phyloP scores from a whole-genome alignment of 2,329 filamentous ascomycete species.

The Hypoxylon rubiginosum region DNA sequence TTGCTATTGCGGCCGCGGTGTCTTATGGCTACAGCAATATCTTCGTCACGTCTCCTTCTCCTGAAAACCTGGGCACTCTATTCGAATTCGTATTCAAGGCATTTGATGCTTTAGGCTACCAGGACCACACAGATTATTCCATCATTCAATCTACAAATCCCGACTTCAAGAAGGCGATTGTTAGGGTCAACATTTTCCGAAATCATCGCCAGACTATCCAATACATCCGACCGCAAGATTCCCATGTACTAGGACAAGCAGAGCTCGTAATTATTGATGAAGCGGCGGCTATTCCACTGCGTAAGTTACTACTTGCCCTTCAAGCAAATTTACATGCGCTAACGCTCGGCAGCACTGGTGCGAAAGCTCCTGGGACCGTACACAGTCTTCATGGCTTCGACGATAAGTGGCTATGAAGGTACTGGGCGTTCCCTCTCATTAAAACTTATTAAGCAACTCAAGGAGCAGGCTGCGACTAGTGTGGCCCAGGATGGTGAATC shows the following conservation, averaged over 20 bases:
- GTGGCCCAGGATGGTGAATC: slow-evolving; percentile 72
- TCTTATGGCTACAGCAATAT: slow-evolving; percentile 99
- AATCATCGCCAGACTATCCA: slow-evolving; percentile 98
- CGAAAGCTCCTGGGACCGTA: slow-evolving; percentile 96
- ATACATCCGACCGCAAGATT: slow-evolving; percentile 96
- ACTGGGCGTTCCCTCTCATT: slow-evolving; percentile 94
- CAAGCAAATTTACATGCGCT: not conserved
- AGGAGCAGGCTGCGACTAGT: slow-evolving; percentile 73
- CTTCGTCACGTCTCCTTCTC: slow-evolving; percentile 97
- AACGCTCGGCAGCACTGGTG: slow-evolving; percentile 70
- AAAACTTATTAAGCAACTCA: slow-evolving; percentile 96
- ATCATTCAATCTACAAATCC: slow-evolving; percentile 99
- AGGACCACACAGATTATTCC: slow-evolving; percentile 96
- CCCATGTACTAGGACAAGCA: slow-evolving; percentile 93
- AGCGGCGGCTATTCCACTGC: slow-evolving; percentile 94
- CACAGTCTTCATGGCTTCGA: slow-evolving; percentile 98
- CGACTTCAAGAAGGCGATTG: slow-evolving; percentile 99
- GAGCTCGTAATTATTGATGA: slow-evolving; percentile 97
- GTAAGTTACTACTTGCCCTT: slow-evolving; percentile 17
- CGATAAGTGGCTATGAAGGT: slow-evolving; percentile 98
- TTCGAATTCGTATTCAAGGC: slow-evolving; percentile 99
- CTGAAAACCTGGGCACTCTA: slow-evolving; percentile 97
- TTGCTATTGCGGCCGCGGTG: slow-evolving; percentile 92
- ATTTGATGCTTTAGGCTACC: slow-evolving; percentile 93
- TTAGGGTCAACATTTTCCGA: slow-evolving; percentile 94